Conservation (phyloP, 2,329 filamentous ascomycete genomes). For the Fusarium domesticum region DNA sequence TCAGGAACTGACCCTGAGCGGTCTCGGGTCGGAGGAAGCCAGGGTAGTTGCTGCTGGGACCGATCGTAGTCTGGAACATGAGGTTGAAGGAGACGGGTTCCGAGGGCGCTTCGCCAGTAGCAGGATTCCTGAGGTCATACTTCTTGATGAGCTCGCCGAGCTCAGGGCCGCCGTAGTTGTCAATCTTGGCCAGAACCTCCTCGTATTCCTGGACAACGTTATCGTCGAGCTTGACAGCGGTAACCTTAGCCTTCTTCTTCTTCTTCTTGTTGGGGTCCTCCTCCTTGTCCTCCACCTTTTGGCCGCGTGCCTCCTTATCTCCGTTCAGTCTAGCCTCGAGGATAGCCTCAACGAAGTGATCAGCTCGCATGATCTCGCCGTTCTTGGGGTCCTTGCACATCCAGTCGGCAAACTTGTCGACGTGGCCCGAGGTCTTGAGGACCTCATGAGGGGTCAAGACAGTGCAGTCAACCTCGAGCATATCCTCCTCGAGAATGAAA, state of each 20-base stretch:
- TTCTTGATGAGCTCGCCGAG: constrained; percentile 87
- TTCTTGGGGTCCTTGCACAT: constrained; percentile 99
- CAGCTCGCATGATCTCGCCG: constrained; percentile 92
- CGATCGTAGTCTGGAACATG: constrained; percentile 97
- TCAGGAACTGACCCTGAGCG: constrained; percentile 96
- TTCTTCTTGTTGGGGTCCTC: constrained; percentile 67
- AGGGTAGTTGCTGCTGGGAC: constrained; percentile 81
- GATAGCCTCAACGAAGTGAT: constrained; percentile 94
- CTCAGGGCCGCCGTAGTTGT: constrained; percentile 87
- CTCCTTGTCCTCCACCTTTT: constrained; percentile 75
- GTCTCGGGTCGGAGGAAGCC: constrained; percentile 92
- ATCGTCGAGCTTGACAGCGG: constrained; percentile 83
- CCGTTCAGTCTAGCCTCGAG: constrained; percentile 84
- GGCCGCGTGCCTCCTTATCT: constrained; percentile 86
- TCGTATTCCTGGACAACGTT: constrained; percentile 85
- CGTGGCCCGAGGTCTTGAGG: constrained; percentile 92
- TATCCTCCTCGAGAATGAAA: constrained; percentile 88
- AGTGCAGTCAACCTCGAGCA: constrained; percentile 92
- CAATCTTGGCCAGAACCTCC: constrained; percentile 85
- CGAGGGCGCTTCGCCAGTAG: constrained; percentile 70
- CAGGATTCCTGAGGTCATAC: constrained; percentile 86
- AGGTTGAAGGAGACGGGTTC: constrained; percentile 93
- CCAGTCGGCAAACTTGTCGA: constrained; percentile 97
- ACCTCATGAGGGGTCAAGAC: constrained; percentile 92
- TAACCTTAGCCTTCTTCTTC: constrained; percentile 84